These are phyloP conservation scores for Fusarium nelsonii DNA, from an alignment of 2,329 filamentous ascomycete genomes.

Conservation along the genomic window DNA sequence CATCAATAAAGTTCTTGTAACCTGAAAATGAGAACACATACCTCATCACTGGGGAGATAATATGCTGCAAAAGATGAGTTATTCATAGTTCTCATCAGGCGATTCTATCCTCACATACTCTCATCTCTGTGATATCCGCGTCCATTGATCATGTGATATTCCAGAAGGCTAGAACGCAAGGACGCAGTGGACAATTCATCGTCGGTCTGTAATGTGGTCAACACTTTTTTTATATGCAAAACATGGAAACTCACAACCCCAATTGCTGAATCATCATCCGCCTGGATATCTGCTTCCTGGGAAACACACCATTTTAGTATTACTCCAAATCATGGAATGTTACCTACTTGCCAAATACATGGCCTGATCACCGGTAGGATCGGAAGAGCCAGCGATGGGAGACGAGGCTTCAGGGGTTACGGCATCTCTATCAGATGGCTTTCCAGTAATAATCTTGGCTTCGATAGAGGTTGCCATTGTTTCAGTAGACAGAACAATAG, in stretches of 20 bases:
- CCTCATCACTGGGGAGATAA: conserved; percentile 33
- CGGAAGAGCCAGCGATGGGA: rapidly evolving
- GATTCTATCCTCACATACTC: background rate
- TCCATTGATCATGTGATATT: conserved; percentile 30
- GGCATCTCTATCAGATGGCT: rapidly evolving
- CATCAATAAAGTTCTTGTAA: background rate
- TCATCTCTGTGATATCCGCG: conserved; percentile 30
- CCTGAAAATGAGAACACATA: rapidly evolving
- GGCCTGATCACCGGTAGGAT: rapidly evolving
- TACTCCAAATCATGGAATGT: no score
- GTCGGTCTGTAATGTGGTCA: background rate
- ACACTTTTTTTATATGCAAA: rapidly evolving
- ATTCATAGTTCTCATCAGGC: rapidly evolving
- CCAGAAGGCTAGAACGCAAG: conserved; percentile 28
- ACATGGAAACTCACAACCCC: conserved; percentile 1
- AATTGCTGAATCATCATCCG: conserved; percentile 11
- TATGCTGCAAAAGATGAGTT: conserved; percentile 4
- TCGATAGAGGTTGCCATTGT: background rate
- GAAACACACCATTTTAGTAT: no score
- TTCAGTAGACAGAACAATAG: background rate
- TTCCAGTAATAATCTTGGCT: rapidly evolving
- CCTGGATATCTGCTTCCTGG: background rate
- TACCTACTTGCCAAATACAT: no score
- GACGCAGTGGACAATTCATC: conserved; percentile 35
- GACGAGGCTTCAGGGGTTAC: rapidly evolving